phyloP scores from a whole-genome alignment of 164 flowering plant species.

The Liriodendron chinense region DNA sequence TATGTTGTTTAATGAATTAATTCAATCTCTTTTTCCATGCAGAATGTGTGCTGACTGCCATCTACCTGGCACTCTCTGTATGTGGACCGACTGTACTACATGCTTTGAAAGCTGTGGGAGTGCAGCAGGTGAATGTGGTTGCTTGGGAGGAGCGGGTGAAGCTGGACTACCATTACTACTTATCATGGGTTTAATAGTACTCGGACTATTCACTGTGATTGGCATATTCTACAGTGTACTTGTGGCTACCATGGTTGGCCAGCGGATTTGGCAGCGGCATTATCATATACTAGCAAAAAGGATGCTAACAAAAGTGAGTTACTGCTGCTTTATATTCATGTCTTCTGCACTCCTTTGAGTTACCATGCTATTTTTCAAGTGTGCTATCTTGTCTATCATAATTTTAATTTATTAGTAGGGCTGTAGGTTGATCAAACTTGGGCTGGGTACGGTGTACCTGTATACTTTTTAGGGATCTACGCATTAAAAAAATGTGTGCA shows the following conservation, averaged over 20 bases:
- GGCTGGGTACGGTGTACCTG: too few species aligned
- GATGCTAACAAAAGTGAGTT: slow-evolving; percentile 95
- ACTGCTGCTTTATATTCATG: neutral
- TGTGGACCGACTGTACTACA: slow-evolving; percentile 97
- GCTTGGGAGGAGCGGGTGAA: slow-evolving; percentile 96
- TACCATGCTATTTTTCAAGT: neutral
- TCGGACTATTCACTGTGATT: slow-evolving; percentile 86
- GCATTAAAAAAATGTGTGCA: too few species aligned
- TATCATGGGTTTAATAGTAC: slow-evolving; percentile 76
- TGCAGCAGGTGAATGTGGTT: slow-evolving; percentile 87
- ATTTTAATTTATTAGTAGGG: neutral
- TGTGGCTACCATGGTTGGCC: slow-evolving; percentile 99
- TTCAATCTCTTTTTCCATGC: slow-evolving; percentile 23
- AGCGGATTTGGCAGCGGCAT: slow-evolving; percentile 98
- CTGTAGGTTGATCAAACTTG: too few species aligned
- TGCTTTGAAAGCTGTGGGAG: slow-evolving; percentile 92
- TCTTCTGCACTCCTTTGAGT: neutral
- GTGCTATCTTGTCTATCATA: neutral
- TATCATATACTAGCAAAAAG: slow-evolving; percentile 97
- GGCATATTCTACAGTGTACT: slow-evolving; percentile 97
- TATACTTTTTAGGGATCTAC: too few species aligned
- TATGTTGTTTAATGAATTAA: neutral
- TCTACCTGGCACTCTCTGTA: slow-evolving; percentile 92
- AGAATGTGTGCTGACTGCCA: slow-evolving; percentile 97
- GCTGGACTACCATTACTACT: slow-evolving; percentile 87